Conservation (phyloP, 805 yeast species). For the Teunomyces gatunensis region DNA sequence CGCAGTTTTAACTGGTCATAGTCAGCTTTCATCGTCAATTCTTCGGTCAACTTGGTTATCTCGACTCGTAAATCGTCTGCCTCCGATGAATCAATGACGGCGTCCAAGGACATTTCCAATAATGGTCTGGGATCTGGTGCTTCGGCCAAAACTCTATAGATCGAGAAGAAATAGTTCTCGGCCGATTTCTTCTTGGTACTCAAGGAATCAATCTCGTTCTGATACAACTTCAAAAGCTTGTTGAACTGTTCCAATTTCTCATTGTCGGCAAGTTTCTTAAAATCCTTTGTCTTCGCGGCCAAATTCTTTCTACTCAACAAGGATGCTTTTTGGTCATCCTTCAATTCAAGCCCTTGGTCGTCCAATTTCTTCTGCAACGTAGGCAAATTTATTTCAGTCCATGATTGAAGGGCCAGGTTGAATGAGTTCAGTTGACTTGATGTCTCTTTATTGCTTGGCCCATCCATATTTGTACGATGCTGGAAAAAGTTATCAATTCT, state of each 20-base stretch:
- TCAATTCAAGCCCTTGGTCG: slow-evolving; percentile 67
- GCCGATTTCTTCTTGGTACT: slow-evolving; percentile 74
- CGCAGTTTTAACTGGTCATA: slow-evolving; percentile 72
- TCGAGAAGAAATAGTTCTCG: slow-evolving; percentile 69
- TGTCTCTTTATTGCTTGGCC: not conserved
- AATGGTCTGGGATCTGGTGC: slow-evolving; percentile 92
- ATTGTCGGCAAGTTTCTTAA: slow-evolving; percentile 66
- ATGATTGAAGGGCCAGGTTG: slow-evolving; percentile 55
- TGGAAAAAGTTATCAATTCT: not conserved
- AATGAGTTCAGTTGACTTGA: not conserved
- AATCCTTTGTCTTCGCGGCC: slow-evolving; percentile 82
- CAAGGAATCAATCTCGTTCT: slow-evolving; percentile 79
- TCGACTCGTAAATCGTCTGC: slow-evolving; percentile 51
- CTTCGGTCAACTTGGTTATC: slow-evolving; percentile 49
- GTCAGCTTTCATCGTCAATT: slow-evolving; percentile 65
- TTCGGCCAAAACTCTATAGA: slow-evolving; percentile 76
- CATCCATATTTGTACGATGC: not conserved
- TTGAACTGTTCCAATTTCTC: slow-evolving; percentile 67
- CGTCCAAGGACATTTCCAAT: slow-evolving; percentile 65
- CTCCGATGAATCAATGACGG: slow-evolving; percentile 56
- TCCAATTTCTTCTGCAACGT: slow-evolving; percentile 71
- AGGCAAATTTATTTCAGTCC: slow-evolving; percentile 75
- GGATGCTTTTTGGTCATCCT: slow-evolving; percentile 66
- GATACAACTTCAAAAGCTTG: slow-evolving; percentile 71
- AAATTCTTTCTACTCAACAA: slow-evolving; percentile 69